Evolutionary conservation across 2,329 filamentous ascomycete genomes (phyloP).

Genomic region (Aspergillus tamarii): DNA sequence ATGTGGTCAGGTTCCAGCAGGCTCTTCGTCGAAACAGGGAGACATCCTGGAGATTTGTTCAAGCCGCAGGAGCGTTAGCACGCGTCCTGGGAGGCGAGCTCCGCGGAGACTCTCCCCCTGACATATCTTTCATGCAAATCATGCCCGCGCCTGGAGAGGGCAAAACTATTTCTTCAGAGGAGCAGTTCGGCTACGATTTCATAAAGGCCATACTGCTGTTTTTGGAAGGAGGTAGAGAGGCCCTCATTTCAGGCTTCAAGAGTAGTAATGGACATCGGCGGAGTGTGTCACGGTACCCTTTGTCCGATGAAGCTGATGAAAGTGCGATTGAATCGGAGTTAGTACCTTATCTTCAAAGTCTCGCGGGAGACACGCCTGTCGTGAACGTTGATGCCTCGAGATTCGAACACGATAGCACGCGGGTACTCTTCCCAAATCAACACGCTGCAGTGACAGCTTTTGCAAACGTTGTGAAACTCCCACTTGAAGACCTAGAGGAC

Average conservation of each 20-base stretch:
- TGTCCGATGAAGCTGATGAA: constrained; percentile 53
- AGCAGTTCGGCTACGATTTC: constrained; percentile 67
- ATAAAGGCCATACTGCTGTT: constrained; percentile 65
- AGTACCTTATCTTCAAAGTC: constrained; percentile 61
- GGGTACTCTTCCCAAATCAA: constrained; percentile 57
- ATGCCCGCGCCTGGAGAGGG: constrained; percentile 51
- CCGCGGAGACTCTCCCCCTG: constrained; percentile 43
- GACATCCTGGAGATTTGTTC: constrained; percentile 62
- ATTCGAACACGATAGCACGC: constrained; percentile 60
- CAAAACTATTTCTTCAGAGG: constrained; percentile 40
- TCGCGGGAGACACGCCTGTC: constrained; percentile 56
- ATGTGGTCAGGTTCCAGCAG: constrained; percentile 59
- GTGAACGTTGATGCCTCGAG: constrained; percentile 61
- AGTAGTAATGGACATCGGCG: constrained; percentile 44
- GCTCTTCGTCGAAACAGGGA: constrained; percentile 60
- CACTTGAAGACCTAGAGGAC: constrained; percentile 55
- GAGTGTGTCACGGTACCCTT: constrained; percentile 53
- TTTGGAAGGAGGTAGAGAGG: constrained; percentile 61
- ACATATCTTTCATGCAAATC: constrained; percentile 54
- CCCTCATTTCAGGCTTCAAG: constrained; percentile 61
- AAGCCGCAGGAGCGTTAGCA: constrained; percentile 62
- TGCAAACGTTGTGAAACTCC: constrained; percentile 54
- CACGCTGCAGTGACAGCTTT: constrained; percentile 61
- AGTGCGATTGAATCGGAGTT: constrained; percentile 60
- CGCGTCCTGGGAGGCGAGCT: constrained; percentile 59